These are phyloP conservation scores for Parascedosporium putredinis DNA, from an alignment of 2,329 filamentous ascomycete genomes.

Conservation along the genomic window DNA sequence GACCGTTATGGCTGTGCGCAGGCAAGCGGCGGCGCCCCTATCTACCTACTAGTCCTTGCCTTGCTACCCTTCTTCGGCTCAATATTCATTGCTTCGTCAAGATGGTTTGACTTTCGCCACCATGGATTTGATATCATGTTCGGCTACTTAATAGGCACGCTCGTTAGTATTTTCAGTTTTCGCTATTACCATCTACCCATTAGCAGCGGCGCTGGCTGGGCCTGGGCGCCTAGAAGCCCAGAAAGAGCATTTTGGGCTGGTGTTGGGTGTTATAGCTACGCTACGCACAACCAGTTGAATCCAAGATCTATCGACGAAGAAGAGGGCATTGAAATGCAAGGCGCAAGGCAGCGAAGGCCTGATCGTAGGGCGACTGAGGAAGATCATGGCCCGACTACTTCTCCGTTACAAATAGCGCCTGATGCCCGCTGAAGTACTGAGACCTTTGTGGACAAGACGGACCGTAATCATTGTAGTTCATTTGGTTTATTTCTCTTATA, in stretches of 20 bases:
- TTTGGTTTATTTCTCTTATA: too few relatives aligned
- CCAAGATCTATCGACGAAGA: constrained; percentile 7
- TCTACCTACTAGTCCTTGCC: constrained; percentile 63
- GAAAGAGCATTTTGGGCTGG: constrained; percentile 72
- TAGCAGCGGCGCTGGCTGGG: constrained; percentile 70
- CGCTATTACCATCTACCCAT: constrained; percentile 59
- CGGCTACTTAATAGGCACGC: constrained; percentile 68
- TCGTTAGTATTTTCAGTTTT: constrained; percentile 65
- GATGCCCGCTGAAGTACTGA: too few relatives aligned
- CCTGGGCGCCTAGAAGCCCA: constrained; percentile 69
- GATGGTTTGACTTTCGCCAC: constrained; percentile 82
- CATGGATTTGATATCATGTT: constrained; percentile 88
- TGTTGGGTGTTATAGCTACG: constrained; percentile 50
- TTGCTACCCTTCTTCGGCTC: constrained; percentile 64
- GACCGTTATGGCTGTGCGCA: constrained; percentile 45
- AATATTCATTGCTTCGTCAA: constrained; percentile 73
- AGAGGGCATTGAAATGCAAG: constrained; percentile 7
- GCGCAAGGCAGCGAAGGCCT: neutral
- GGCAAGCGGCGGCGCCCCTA: constrained; percentile 73
- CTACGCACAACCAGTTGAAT: constrained; percentile 25
- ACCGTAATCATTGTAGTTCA: too few relatives aligned
- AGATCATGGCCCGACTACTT: neutral
- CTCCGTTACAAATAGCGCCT: too few relatives aligned
- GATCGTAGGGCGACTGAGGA: neutral
- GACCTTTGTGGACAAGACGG: too few relatives aligned